Evolutionary conservation across 306 rosid species (phyloP), one percentile per base, ranked within the genome.

Genomic region (Cyclanthera cordifolia): DNA sequence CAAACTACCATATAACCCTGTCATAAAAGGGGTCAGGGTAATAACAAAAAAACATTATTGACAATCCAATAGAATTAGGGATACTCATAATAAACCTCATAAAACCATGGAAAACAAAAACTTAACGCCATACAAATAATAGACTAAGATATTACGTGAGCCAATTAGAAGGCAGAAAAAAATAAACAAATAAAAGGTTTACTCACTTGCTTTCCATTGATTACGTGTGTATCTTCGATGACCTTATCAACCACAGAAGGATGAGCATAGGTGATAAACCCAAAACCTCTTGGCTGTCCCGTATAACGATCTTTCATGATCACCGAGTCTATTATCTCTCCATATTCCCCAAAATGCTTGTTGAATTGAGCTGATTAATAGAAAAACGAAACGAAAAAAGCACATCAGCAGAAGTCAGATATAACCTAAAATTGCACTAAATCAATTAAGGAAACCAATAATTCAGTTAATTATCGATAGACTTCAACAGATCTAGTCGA

Each of bases 271-370:
- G 93, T 89, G 13, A 92, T 89, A 71, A 92, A 92, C 14, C 98
- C 98, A 20, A 92, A 92, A 13, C 98, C 98, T 71, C 96, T 75
- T 0, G 98, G 89, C 10, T 85, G 87, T 46, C 95, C 91, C 2
- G 96, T 78, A 61, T 83, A 85, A 11, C 96, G 90, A 50, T 92
- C 98, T 52, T 87, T 92, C 98, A 92, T 87, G 39, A 92, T 92
- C 48, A 92, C 96, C 1, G 96, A 87, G 73, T 92, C 98, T 12
- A 83, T 89, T 50, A 92, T 89, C 82, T 89, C 95, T 54, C 98
- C 98, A 67, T 89, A 92, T 39, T 78, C 87, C 72, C 90, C 96
- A 32, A 92, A 92, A 79, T 92, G 90, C 78, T 85, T 85, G 20
- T 88, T 82, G 67, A 89, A 92, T 4, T 87, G 76, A 19, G 88